Base-by-base conservation (phyloP, 2,329 filamentous ascomycete genomes). In the Diplocarpon rosae region DNA sequence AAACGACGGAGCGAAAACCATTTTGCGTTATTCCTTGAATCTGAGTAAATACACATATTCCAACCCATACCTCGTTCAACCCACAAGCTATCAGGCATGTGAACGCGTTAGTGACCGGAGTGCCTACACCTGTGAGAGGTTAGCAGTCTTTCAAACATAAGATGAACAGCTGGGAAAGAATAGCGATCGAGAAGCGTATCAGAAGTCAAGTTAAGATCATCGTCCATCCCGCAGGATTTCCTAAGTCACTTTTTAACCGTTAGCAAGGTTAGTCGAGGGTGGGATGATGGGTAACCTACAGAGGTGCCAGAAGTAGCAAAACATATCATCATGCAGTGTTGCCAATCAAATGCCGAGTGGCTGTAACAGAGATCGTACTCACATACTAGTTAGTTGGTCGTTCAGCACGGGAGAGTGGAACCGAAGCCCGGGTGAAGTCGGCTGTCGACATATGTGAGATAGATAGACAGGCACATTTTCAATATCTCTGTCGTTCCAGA, bases 221-320 rank as follows among this genome's bases (percentile, higher is more conserved):
- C 32, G 54, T 48, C 43, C 29, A 45, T 46, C 43, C 48, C 50
- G 49, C 45, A 54, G 50, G 46, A 49, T 43, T 33, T 47, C 15
- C 49, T 53, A 48, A 52, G 48, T 52, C 87, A 92, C 20, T 24
- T 3, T 24, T 24, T 24, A 7, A 7, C 7, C 7, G 20, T 24
- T 24, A 24, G 20, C 3, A 24, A 24, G 20, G 7, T 7, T 24
- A 7, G 20, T 7, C 20, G 20, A 24, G 3, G 20, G 7, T 24
- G 20, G 20, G 7, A 24, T 24, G 20, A 24, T 24, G 4, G 7
- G 20, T 24, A 24, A 24, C 20, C 7, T 24, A 24, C 20, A 94
- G 88, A 94, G 88, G 87, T 94, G 88, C 87, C 87, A 94, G 85
- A 93, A n/a, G n/a, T 68, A 68, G 66, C 67, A 63, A 66, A 69